These are phyloP conservation scores for Monilinia aucupariae DNA, from an alignment of 2,329 filamentous ascomycete genomes.

Conservation along the genomic window DNA sequence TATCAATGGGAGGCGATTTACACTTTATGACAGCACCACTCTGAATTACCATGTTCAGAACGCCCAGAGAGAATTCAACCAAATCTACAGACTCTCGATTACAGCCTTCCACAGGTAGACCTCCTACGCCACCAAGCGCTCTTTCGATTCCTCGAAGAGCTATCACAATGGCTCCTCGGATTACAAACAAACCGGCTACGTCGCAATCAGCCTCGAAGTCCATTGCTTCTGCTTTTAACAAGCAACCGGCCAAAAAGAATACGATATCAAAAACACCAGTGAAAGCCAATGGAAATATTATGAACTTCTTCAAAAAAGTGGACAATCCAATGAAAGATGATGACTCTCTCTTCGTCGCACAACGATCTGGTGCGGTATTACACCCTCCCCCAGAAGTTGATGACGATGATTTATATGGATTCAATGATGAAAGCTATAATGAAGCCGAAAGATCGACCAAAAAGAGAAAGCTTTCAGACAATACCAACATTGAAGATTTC, in stretches of 20 bases:
- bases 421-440: constrained; percentile 36
- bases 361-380: constrained; percentile 25
- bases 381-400: constrained; percentile 17
- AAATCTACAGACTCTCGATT: constrained; percentile 35
- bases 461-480: constrained; percentile 38
- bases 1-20: not conserved
- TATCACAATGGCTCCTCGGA: constrained; percentile 25
- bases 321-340: constrained; percentile 44
- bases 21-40: not conserved
- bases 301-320: constrained; percentile 70
- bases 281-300: constrained; percentile 57
- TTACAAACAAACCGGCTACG: constrained; percentile 32
- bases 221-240: constrained; percentile 22
- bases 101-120: constrained; percentile 44
- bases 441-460: constrained; percentile 39
- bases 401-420: constrained; percentile 29
- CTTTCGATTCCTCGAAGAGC: constrained; percentile 13
- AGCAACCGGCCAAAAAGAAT: constrained; percentile 26
- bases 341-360: constrained; percentile 51
- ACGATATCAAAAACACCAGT: constrained; percentile 23
- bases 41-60: constrained; percentile 45
- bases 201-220: constrained; percentile 29
- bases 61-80: constrained; percentile 44
- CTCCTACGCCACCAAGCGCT: constrained; percentile 45
- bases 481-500: not conserved